These are phyloP conservation scores for Xylaria nigripes DNA, from an alignment of 495 filamentous ascomycete genomes.

Conservation along the genomic window DNA sequence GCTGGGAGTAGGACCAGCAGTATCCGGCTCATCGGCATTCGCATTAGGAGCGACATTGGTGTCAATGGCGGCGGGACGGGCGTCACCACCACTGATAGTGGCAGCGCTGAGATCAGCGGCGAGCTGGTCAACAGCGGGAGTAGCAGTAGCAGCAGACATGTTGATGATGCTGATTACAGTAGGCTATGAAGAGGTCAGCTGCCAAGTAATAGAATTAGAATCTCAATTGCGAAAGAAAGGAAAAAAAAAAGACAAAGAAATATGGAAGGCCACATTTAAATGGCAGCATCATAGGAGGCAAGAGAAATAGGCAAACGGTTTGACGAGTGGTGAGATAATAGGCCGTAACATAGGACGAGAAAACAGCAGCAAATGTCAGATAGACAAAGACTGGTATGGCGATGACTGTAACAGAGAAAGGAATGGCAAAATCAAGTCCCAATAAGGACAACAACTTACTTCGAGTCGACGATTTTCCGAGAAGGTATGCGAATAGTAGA, in stretches of 20 bases:
- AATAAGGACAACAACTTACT: constrained; percentile 6
- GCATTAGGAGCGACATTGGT: constrained; percentile 48
- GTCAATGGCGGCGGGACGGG: constrained; percentile 55
- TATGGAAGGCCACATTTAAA: background rate
- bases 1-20: constrained; percentile 59
- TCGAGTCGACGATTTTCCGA: background rate
- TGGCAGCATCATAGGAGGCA: background rate
- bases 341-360: background rate
- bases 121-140: constrained; percentile 63
- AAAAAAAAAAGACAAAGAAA: background rate
- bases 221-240: background rate
- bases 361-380: background rate
- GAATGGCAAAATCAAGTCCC: background rate
- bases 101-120: constrained; percentile 53
- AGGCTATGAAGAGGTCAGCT: background rate
- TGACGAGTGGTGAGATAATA: background rate
- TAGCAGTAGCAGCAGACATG: constrained; percentile 57
- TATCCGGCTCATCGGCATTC: constrained; percentile 46
- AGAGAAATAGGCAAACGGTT: background rate
- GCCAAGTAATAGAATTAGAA: background rate
- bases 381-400: background rate
- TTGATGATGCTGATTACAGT: constrained; percentile 20
- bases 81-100: constrained; percentile 53
- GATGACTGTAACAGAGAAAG: background rate
- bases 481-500: background rate